Evolutionary conservation across 306 rosid species (phyloP), one percentile per base, ranked within the genome.

Genomic region (Sophora flavescens): DNA sequence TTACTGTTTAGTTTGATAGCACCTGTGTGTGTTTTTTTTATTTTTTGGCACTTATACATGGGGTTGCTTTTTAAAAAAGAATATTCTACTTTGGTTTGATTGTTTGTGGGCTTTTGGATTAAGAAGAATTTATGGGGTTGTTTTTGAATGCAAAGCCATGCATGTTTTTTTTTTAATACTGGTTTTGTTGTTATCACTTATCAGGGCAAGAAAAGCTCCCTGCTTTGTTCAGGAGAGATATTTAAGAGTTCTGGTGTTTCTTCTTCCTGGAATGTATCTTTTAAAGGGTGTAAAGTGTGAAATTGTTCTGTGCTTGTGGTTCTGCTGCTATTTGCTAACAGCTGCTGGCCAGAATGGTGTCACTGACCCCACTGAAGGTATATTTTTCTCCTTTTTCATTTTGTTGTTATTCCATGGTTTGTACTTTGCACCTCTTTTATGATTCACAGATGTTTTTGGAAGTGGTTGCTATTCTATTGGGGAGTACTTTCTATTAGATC

Each of bases 281-380:
- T 59, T 85, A 74, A 91, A 71, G 78, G 62, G 74, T 62, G 86
- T 87, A 82, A 57, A 63, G 42, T 84, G 44, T 81, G 83, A 42
- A 68, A 59, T 70, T 72, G 26, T 89, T 81, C 63, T 90, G 62
- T 63, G 77, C 30, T 26, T 83, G 63, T 83, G 75, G 84, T 83
- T 90, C 65, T 84, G 74, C 30, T 94, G 84, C 78, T 86, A 80
- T 75, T 78, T 83, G 11, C 81, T 71, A 42, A 68, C 68, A 18
- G 78, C 59, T 48, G 76, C 67, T 59, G 88, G 82, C 44, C 84
- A 87, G 81, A 28, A 38, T 14, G 4, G 5, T 8, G 11, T 18
- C 54, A 89, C 95, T 17, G 10, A 84, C 15, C 95, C 91, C 4
- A 59, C 15, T 6, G 98, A 94, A 92, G 98, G 98, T 90, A 58